phyloP scores from a whole-genome alignment of 805 yeast species.

The Pichia heedii region DNA sequence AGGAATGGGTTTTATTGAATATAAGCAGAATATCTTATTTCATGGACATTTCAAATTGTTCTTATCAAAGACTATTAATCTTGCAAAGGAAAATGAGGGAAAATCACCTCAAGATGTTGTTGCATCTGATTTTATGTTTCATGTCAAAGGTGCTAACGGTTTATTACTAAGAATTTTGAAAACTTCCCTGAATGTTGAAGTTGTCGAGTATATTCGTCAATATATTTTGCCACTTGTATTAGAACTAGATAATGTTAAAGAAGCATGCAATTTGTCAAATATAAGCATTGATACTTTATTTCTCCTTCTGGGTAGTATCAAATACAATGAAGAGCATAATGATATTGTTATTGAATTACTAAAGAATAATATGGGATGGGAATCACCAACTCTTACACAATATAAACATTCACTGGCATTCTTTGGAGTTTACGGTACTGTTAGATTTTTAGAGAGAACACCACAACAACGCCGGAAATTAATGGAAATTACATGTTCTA shows the following conservation, averaged over 20 bases:
- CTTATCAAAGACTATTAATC: slow-evolving; percentile 35
- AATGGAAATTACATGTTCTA: slow-evolving; percentile 40
- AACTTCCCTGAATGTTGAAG: slow-evolving; percentile 43
- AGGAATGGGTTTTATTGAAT: slow-evolving; percentile 15
- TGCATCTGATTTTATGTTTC: slow-evolving; percentile 51
- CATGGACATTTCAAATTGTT: slow-evolving; percentile 31
- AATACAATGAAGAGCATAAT: slow-evolving; percentile 35
- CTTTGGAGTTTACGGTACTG: slow-evolving; percentile 61
- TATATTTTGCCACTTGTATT: slow-evolving; percentile 64
- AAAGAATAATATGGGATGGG: slow-evolving; percentile 29
- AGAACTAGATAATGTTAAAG: slow-evolving; percentile 57
- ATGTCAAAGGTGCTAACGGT: slow-evolving; percentile 54
- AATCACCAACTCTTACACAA: slow-evolving; percentile 48
- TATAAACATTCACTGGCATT: slow-evolving; percentile 57
- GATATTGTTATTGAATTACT: slow-evolving; percentile 36
- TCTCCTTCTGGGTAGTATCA: slow-evolving; percentile 37
- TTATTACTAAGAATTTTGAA: slow-evolving; percentile 48
- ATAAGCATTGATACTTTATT: slow-evolving; percentile 45
- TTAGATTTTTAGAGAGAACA: slow-evolving; percentile 50
- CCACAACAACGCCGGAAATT: slow-evolving; percentile 39
- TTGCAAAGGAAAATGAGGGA: slow-evolving; percentile 23
- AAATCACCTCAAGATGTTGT: slow-evolving; percentile 47
- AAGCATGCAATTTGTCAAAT: slow-evolving; percentile 65
- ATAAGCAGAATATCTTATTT: slow-evolving; percentile 17
- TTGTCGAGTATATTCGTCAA: slow-evolving; percentile 42